Evolutionary conservation across 148 eudicot genomes (phyloP).

Genomic region (Cornus suecica): DNA sequence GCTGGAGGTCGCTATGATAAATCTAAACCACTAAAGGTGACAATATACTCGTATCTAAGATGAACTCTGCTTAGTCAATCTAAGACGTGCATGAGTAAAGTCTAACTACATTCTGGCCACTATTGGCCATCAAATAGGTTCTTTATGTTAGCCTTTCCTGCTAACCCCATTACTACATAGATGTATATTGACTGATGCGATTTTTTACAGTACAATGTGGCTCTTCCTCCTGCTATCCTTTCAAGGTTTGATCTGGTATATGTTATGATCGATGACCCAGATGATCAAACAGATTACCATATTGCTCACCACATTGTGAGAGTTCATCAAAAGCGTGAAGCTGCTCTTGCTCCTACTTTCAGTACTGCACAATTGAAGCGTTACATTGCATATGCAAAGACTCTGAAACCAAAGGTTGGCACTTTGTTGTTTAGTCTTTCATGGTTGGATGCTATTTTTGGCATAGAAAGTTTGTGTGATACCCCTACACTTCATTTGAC

Average conservation of each 20-base stretch:
- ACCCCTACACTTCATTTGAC: background rate
- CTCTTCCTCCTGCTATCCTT: slow-evolving; percentile 96
- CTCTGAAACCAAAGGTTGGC: slow-evolving; percentile 81
- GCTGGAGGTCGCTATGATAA: slow-evolving; percentile 97
- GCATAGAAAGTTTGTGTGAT: slow-evolving; percentile 1
- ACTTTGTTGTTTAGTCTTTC: background rate
- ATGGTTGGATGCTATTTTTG: background rate
- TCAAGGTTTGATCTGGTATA: slow-evolving; percentile 99
- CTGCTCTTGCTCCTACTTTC: slow-evolving; percentile 78
- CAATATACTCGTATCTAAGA: background rate
- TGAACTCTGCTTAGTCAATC: background rate
- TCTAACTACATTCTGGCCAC: background rate
- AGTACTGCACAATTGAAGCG: slow-evolving; percentile 89
- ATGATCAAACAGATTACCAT: slow-evolving; percentile 89
- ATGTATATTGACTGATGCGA: background rate
- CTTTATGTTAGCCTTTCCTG: too few relatives aligned
- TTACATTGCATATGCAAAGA: slow-evolving; percentile 82
- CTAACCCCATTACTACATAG: too few relatives aligned
- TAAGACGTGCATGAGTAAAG: background rate
- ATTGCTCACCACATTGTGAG: slow-evolving; percentile 94
- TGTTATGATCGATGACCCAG: slow-evolving; percentile 98
- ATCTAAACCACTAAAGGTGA: slow-evolving; percentile 89
- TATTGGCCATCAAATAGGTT: background rate
- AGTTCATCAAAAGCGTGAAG: slow-evolving; percentile 94
- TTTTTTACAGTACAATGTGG: slow-evolving; percentile 89